phyloP scores from a whole-genome alignment of 2,329 filamentous ascomycete genomes.

The Aspergillus cejpii region DNA sequence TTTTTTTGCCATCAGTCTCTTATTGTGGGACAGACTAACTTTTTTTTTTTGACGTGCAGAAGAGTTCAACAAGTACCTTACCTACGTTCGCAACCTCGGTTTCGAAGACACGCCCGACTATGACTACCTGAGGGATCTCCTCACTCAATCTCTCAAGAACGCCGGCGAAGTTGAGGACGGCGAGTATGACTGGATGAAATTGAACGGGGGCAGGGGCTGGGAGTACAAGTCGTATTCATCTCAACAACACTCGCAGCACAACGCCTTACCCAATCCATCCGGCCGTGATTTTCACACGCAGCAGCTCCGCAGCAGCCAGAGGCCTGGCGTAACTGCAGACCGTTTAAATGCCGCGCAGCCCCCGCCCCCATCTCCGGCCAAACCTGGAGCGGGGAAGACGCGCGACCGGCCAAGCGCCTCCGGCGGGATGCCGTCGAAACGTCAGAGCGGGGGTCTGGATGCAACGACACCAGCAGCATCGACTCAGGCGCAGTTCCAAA shows the following conservation, averaged over 20 bases:
- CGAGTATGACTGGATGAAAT: constrained; percentile 99
- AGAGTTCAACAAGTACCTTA: constrained; percentile 96
- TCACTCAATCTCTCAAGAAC: constrained; percentile 92
- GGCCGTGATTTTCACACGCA: constrained; percentile 74
- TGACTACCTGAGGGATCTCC: constrained; percentile 91
- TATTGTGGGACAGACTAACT: not conserved
- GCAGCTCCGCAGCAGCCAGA: constrained; percentile 53
- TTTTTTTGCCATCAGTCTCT: not conserved
- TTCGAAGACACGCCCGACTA: constrained; percentile 99
- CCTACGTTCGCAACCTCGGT: constrained; percentile 92
- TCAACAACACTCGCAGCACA: constrained; percentile 70
- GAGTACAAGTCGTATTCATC: constrained; percentile 67
- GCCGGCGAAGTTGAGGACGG: constrained; percentile 92
- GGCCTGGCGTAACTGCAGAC: constrained; percentile 64
- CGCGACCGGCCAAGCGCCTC: constrained; percentile 67
- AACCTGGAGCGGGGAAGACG: constrained; percentile 66
- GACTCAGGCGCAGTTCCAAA: constrained; percentile 93
- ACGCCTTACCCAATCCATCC: constrained; percentile 71
- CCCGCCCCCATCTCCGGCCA: constrained; percentile 78
- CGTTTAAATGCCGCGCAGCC: constrained; percentile 93
- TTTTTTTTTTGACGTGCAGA: constrained; percentile 43
- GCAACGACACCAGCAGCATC: constrained; percentile 79
- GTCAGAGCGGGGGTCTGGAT: constrained; percentile 61
- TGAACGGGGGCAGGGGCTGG: constrained; percentile 89
- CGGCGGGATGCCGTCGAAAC: constrained; percentile 66